These are phyloP conservation scores for Quercus aquifolioides DNA, from an alignment of 306 rosid species.

Conservation along the genomic window DNA sequence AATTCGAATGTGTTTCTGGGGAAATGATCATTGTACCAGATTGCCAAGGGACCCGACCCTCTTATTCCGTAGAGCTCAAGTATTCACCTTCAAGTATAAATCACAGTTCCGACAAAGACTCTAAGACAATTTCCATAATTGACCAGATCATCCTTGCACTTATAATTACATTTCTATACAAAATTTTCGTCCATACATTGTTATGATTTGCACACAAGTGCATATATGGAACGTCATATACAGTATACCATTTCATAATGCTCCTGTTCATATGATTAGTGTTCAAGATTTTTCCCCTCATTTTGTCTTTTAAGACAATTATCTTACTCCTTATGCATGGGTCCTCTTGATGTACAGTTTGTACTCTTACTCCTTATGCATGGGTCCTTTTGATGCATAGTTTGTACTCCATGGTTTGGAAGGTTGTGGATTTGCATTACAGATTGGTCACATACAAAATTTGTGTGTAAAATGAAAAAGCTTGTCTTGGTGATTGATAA, in stretches of 20 bases:
- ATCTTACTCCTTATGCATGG: not conserved
- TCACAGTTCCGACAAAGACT: conserved; percentile 12
- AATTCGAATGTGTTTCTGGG: conserved; percentile 47
- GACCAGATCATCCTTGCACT: conserved; percentile 60
- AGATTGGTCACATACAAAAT: not conserved
- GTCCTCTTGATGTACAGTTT: not conserved
- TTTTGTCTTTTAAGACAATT: not conserved
- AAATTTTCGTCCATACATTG: conserved; percentile 28
- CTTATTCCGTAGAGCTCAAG: conserved; percentile 59
- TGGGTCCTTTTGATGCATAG: not conserved
- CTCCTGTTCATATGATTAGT: not conserved
- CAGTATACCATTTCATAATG: not conserved
- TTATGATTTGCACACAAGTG: conserved; percentile 22
- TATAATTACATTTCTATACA: conserved; percentile 40
- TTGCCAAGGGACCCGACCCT: conserved; percentile 28
- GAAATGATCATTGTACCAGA: conserved; percentile 53
- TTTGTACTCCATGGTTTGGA: not conserved
- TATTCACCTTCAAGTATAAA: conserved; percentile 28
- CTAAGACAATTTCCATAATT: conserved; percentile 38
- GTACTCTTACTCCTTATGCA: not conserved
- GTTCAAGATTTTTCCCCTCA: not conserved
- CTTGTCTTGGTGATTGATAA: not conserved
- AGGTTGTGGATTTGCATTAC: conserved; percentile 14
- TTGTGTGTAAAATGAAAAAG: not conserved
- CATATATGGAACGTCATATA: not conserved